These are phyloP conservation scores for Oleoguttula mirabilis DNA, from an alignment of 495 filamentous ascomycete species.

Conservation along the genomic window DNA sequence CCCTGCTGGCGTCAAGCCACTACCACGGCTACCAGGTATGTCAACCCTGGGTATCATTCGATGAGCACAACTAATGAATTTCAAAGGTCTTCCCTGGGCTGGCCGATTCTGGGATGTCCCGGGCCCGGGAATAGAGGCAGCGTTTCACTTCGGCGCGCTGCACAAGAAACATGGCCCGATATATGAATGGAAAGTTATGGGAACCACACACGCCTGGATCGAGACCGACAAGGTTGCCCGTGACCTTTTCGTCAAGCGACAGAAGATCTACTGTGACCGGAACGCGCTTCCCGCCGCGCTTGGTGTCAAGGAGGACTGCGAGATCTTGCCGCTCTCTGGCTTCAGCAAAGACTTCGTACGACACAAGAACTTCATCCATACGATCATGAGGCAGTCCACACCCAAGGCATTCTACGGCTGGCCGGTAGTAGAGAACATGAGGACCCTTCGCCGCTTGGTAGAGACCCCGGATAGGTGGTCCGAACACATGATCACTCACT, in stretches of 20 bases:
- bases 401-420: conserved; percentile 11
- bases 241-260: conserved; percentile 39
- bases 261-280: conserved; percentile 18
- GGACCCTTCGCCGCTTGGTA: conserved; percentile 26
- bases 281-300: conserved; percentile 16
- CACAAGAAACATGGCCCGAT: conserved; percentile 39
- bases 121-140: conserved; percentile 12
- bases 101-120: conserved; percentile 17
- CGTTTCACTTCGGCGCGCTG: conserved; percentile 15
- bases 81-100: conserved; percentile 9
- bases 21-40: conserved; percentile 2
- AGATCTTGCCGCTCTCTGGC: conserved; percentile 15
- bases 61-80: not conserved
- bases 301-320: conserved; percentile 13
- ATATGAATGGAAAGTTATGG: conserved; percentile 39
- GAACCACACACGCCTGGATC: conserved; percentile 40
- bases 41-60: not conserved
- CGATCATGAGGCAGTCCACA: conserved; percentile 14
- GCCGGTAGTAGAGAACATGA: conserved; percentile 20
- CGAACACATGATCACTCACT: conserved; percentile 45
- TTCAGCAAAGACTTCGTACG: conserved; percentile 11
- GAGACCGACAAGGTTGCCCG: conserved; percentile 45
- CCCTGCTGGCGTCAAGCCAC: conserved; percentile 7
- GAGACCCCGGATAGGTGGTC: conserved; percentile 34
- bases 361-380: conserved; percentile 21